phyloP scores from a whole-genome alignment of 2,329 filamentous ascomycete genomes.

The Sporothrix curviconia region DNA sequence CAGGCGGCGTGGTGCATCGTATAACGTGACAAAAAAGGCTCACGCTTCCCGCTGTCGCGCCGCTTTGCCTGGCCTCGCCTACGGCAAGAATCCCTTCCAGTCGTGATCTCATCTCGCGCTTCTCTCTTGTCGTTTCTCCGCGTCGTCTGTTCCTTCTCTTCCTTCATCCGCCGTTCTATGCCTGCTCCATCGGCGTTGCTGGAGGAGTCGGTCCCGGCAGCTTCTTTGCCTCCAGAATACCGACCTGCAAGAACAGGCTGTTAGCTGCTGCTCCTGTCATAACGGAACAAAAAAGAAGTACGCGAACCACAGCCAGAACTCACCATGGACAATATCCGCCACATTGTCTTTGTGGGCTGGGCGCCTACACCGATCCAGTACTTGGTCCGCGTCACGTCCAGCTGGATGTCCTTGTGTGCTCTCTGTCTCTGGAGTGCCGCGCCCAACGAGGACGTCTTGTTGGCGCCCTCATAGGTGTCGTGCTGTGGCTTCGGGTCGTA shows the following conservation, averaged over 20 bases:
- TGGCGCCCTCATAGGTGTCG: conserved; percentile 39
- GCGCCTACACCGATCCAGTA: conserved; percentile 98
- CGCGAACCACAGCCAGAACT: not conserved
- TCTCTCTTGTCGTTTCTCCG: no score
- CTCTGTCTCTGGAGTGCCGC: conserved; percentile 38
- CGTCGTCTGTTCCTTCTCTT: not conserved
- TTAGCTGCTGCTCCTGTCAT: no score
- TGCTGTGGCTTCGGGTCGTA: conserved; percentile 63
- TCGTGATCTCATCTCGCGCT: no score
- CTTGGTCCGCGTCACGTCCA: conserved; percentile 72
- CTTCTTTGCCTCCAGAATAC: conserved; percentile 18
- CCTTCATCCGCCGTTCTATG: no score
- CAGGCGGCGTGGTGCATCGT: no score
- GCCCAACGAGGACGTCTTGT: not conserved
- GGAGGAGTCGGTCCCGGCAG: not conserved
- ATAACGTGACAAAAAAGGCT: no score
- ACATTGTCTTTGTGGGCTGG: conserved; percentile 84
- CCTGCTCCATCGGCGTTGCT: no score
- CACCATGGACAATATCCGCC: conserved; percentile 80
- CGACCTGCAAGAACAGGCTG: conserved; percentile 6
- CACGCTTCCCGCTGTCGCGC: no score
- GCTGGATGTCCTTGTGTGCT: conserved; percentile 90
- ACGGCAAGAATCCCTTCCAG: no score
- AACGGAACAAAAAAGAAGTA: not conserved
- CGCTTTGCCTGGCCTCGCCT: no score